Base-by-base conservation (phyloP, 768 basidiomycete species). In the Pleurotus ostreatus region DNA sequence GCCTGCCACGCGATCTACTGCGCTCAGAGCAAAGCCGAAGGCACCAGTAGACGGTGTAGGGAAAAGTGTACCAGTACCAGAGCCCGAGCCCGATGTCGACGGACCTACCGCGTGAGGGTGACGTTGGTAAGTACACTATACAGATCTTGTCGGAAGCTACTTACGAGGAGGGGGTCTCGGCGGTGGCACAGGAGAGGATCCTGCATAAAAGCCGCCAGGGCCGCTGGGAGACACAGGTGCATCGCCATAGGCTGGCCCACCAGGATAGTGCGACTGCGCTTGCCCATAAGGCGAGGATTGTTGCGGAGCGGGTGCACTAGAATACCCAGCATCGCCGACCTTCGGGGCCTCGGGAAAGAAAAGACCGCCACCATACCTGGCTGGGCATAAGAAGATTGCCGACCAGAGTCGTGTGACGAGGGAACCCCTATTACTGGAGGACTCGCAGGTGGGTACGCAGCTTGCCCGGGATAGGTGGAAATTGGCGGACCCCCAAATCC, bases 1-100 rank as follows among this genome's bases (percentile, higher is more conserved):
- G 3, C 85, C 83, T 15, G 81, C 81, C 26, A 85, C 67, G 57
- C 74, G 79, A 64, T 84, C 84, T 16, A 87, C 73, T n/a, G 77
- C 73, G 58, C 66, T 74, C 61, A 76, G 61, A 41, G 83, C 83
- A 60, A 70, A 70, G 25, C 69, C 75, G 30, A 78, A 59, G 7
- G 78, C 67, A 49, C 65, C 65, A 23, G 68, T 59, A 47, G 65
- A 57, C 57, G 66, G 41, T 53, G 68, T 63, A 16, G 73, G 64
- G 20, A 66, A 53, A 4, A 71, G 67, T 61, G 70, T 68, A 49
- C 56, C 61, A 44, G 66, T 61, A 38, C 67, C 64, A 45, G 70
- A 61, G 40, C 61, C 62, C 26, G 61, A 60, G 16, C 63, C 55
- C 34, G 66, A 52, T 49, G 30, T 34, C 30, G 30, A 34, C 9